A percentile compares a stretch with the other conserved stretches of the same genome.
phyloP scores from a whole-genome alignment of 148 eudicot species.

The Limonium bicolor region DNA sequence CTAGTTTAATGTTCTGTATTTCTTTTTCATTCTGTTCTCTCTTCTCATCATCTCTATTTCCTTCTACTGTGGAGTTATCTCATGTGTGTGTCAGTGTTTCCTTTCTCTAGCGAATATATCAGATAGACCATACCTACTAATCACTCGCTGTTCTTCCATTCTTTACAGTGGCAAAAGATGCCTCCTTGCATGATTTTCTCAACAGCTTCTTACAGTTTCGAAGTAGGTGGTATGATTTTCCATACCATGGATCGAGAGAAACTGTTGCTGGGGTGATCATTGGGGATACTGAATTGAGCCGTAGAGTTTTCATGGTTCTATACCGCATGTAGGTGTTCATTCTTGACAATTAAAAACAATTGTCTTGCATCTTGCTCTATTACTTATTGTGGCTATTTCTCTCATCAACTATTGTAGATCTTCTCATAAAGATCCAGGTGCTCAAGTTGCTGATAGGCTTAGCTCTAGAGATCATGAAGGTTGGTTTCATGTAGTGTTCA shows the following conservation, averaged over 20 bases:
- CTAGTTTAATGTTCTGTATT: too few species aligned
- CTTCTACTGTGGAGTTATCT: too few species aligned
- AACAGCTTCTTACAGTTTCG: conserved; percentile 81
- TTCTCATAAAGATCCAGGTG: conserved; percentile 79
- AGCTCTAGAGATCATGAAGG: conserved; percentile 75
- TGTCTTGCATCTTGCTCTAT: too few species aligned
- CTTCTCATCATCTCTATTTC: too few species aligned
- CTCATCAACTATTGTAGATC: conserved; percentile 50
- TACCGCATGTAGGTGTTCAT: conserved; percentile 65
- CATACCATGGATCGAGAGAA: conserved; percentile 72
- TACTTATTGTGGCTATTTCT: too few species aligned
- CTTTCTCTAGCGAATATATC: too few species aligned
- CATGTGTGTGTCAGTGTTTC: too few species aligned
- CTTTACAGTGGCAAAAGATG: conserved; percentile 61
- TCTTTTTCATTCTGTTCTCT: too few species aligned
- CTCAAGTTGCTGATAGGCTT: conserved; percentile 48
- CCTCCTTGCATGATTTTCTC: conserved; percentile 61
- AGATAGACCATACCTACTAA: too few species aligned
- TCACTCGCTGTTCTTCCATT: conserved; percentile 3
- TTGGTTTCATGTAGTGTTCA: conserved; percentile 19
- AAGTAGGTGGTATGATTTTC: conserved; percentile 95
- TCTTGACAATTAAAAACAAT: background rate
- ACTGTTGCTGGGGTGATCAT: conserved; percentile 87
- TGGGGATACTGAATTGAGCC: conserved; percentile 77
- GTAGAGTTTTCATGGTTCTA: conserved; percentile 81